Evolutionary conservation across 257 asterid genomes (phyloP), one percentile per base, ranked within the genome.

Genomic region (Solanum peruvianum): DNA sequence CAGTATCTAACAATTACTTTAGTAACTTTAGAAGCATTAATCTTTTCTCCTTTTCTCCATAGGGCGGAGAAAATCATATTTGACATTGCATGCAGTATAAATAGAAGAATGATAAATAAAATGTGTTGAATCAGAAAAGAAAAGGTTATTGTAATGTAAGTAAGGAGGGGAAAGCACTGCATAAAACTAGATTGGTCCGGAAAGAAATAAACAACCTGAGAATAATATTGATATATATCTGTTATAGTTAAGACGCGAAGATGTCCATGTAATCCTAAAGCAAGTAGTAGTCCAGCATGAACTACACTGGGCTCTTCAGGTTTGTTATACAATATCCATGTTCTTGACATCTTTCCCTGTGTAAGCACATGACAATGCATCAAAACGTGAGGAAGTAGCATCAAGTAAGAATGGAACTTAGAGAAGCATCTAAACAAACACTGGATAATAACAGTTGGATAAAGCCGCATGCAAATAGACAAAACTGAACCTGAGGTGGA

Each of bases 231-330:
- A 92, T 90, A 97, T 87, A 97, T 95, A 90, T 97, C 99, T 0
- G 99, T 87, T 88, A 94, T 92, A 88, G 92, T 91, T 77, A 97
- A 91, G 42, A 93, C 98, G 35, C 93, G 91, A 88, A 97, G 99
- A 91, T 97, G 98, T 78, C 99, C 99, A 90, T 95, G 98, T 90
- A 97, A 92, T 86, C 99, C 99, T 94, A 97, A 91, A 88, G 99
- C 98, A 87, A 97, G 95, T 78, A 97, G 98, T 87, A 97, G 97
- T 49, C 99, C 99, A 21, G 98, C 99, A 90, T 97, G 99, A 89
- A 93, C 91, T 89, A 93, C 98, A 91, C 92, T 93, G 49, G 99
- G 99, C 89, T 94, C 99, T 85, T 95, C 98, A 20, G 99, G 99
- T 90, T 94, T 97, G 93, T 97, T 97, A 88, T 97, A 97, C 60